phyloP scores from a whole-genome alignment of 176 grass and related monocot species.

The Aegilops bicornis region DNA sequence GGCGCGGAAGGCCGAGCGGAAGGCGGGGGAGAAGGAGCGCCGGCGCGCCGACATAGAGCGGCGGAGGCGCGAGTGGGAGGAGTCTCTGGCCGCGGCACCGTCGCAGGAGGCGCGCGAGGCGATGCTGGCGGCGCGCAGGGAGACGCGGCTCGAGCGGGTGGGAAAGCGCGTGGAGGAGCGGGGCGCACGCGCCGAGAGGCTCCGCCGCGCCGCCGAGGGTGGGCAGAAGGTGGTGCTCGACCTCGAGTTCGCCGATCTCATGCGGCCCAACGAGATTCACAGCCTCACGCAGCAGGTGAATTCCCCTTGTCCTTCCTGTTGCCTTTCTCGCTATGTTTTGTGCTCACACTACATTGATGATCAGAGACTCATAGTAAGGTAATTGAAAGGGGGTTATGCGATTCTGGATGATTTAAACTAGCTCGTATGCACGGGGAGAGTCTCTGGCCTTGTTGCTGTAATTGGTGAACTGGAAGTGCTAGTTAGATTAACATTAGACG shows the following conservation, averaged over 20 bases:
- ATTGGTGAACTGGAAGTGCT: background rate
- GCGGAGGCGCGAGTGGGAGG: constrained; percentile 61
- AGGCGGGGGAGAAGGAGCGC: constrained; percentile 68
- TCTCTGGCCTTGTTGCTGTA: background rate
- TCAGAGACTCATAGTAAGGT: background rate
- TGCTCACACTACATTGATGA: background rate
- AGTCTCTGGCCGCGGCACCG: constrained; percentile 45
- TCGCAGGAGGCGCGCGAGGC: constrained; percentile 55
- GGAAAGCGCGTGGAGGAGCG: constrained; percentile 53
- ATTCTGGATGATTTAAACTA: background rate
- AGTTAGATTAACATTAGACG: background rate
- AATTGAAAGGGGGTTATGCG: background rate
- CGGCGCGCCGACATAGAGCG: constrained; percentile 46
- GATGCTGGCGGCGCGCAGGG: constrained; percentile 45
- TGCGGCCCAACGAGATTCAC: constrained; percentile 72
- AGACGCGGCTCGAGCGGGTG: constrained; percentile 57
- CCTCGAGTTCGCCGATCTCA: constrained; percentile 73
- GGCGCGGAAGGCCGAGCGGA: constrained; percentile 61
- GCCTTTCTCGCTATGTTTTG: background rate
- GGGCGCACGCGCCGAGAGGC: constrained; percentile 42
- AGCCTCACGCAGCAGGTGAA: constrained; percentile 76
- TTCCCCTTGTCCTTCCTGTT: background rate
- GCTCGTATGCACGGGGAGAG: background rate
- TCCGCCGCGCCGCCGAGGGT: constrained; percentile 49
- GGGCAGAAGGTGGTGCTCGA: constrained; percentile 76